Base-by-base conservation (phyloP, 2,329 filamentous ascomycete species). In the Torrubiellomyces zombiae region DNA sequence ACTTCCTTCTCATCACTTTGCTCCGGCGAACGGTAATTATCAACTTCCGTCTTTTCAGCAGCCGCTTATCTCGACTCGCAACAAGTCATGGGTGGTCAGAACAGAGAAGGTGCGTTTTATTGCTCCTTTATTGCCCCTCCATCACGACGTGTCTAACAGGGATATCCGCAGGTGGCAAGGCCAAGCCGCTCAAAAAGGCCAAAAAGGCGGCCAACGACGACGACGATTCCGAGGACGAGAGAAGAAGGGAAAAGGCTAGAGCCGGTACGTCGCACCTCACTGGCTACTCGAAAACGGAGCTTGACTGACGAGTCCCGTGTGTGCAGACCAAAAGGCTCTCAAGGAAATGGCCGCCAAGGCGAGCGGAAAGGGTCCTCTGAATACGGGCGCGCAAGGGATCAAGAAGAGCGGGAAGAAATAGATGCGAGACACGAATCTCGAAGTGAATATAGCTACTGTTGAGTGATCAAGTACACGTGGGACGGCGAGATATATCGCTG, bases 321-420 rank as follows among this genome's bases (percentile, higher is more conserved):
- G 2, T 16, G 37, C 41, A 78, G 81, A 85, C 40, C 77, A 81
- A 47, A 82, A 85, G 63, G 79, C 77, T 22, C 76, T 73, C 55
- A 86, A 91, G 59, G 81, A 83, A 7, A 49, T 91, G 56, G 72
- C 75, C n/a, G 64, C 73, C 32, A 79, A 81, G 59, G 75, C 79
- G 22, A 75, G 77, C 43, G 79, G 79, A 53, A 92, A 91, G 60
- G 86, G 86, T 3, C 85, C 86, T 18, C 50, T 94, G 48, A 85
- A 83, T 58, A 76, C 72, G 16, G 83, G 82, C 17, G 54, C 64
- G 24, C 81, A 91, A 57, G 83, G 82, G 34, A 93, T 95, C 63
- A 94, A 94, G 75, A 94, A 93, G 71, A 89, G 79, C 33, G 85
- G 83, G 55, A 93, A 94, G 78, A 92, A 94, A 75, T 92, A 66